phyloP scores from a whole-genome alignment of 2,329 filamentous ascomycete genomes.

The Exophiala sp. region DNA sequence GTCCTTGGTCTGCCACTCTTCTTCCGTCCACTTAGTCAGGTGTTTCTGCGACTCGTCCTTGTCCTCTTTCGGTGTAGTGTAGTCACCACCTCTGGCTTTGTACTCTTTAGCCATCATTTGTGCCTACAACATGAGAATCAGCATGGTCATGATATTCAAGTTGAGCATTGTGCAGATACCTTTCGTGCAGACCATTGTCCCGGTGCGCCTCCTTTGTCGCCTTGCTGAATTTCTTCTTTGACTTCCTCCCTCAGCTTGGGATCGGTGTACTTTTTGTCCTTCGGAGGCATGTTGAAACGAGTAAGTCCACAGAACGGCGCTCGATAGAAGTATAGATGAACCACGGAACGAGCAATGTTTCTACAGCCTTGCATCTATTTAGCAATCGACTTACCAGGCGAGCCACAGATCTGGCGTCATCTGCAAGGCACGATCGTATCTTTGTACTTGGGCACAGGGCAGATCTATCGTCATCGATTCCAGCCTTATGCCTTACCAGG shows the following conservation, averaged over 20 bases:
- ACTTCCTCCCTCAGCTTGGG: slow-evolving; percentile 46
- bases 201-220: slow-evolving; percentile 47
- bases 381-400: not conserved
- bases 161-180: slow-evolving; percentile 27
- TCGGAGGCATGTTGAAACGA: slow-evolving; percentile 39
- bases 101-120: slow-evolving; percentile 48
- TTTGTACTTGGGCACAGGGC: not conserved
- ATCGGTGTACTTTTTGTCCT: slow-evolving; percentile 46
- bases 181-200: slow-evolving; percentile 51
- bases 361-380: not conserved
- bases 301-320: no score
- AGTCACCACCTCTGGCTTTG: slow-evolving; percentile 47
- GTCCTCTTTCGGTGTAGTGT: slow-evolving; percentile 45
- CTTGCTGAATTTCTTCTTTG: slow-evolving; percentile 45
- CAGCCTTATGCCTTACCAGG: not conserved
- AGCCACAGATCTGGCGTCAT: not conserved
- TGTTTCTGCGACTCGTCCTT: slow-evolving; percentile 45
- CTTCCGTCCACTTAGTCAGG: slow-evolving; percentile 46
- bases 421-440: not conserved
- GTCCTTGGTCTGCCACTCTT: slow-evolving; percentile 51
- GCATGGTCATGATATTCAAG: not conserved
- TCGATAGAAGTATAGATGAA: no score
- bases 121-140: slow-evolving; percentile 30
- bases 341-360: no score
- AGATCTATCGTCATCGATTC: not conserved